Evolutionary conservation across 2,329 filamentous ascomycete genomes (phyloP), one percentile per base, ranked within the genome.

Genomic region (Colletotrichum godetiae): DNA sequence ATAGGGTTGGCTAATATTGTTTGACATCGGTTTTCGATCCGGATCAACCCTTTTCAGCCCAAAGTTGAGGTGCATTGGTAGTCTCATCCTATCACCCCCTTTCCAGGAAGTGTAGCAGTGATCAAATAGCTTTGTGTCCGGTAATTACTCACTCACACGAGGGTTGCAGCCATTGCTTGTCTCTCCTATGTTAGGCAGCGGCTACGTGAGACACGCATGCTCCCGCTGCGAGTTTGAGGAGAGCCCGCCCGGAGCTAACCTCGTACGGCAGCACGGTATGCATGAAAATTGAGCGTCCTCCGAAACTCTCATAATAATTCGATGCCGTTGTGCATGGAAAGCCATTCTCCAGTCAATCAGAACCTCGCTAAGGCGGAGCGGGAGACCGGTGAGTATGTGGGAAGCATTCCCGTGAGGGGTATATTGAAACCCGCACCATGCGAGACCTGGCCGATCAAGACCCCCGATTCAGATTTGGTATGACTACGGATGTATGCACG

Each of bases 251-350:
- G 42, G 19, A n/a, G 19, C 42, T n/a, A 49, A n/a, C 19, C 42
- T n/a, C 19, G 7, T 49, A 49, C 42, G 42, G 42, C 15, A 49
- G 42, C 8, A n/a, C 19, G 3, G 42, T 49, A n/a, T 49, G 42
- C 42, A 49, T 49, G 42, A 49, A 13, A 15, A 15, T 19, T 15
- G 13, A 42, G 7, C 37, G 15, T 42, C 37, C 7, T 42, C 0
- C 13, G 0, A 15, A 42, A 6, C 15, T 0, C 5, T 15, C 0
- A 0, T 2, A 19, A 13, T 19, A 19, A 8, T 15, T 19, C 13
- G 37, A 15, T 19, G 13, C 0, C 1, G 19, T n/a, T 2, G 1
- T n/a, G 3, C 42, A 49, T 3, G 19, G 7, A 49, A 49, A 1
- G 15, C 7, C 15, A 46, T 1, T 49, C 0, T n/a, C 19, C 13